Percentiles rank a stretch among this genome's conserved stretches.
phyloP scores from a whole-genome alignment of 768 basidiomycete species.

The Russula dissimulans region DNA sequence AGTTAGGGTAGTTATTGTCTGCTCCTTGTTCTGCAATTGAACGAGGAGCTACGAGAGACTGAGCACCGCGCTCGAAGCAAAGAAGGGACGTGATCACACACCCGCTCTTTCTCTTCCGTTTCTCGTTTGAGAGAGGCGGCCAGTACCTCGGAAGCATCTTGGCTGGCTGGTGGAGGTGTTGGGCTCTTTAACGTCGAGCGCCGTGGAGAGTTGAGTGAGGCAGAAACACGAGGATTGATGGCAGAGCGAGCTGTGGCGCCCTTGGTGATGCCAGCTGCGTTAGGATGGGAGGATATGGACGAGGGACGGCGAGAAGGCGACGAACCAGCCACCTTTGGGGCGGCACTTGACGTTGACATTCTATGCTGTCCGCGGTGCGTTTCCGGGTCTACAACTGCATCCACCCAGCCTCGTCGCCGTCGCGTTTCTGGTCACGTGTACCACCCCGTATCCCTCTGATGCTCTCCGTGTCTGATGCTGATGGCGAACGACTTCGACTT shows the following conservation, averaged over 20 bases:
- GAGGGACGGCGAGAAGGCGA: constrained; percentile 37
- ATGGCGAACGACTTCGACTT: background rate
- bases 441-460: no score
- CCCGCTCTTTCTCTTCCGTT: constrained; percentile 76
- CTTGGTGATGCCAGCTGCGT: constrained; percentile 37
- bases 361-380: background rate
- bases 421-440: constrained; percentile 4
- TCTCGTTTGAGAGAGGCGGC: constrained; percentile 61
- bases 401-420: background rate
- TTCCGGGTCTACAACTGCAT: no score
- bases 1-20: constrained; percentile 49
- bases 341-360: constrained; percentile 23
- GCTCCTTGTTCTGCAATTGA: constrained; percentile 71
- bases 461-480: no score
- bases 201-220: constrained; percentile 42
- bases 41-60: constrained; percentile 49
- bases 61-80: constrained; percentile 5
- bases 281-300: constrained; percentile 27
- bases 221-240: constrained; percentile 44
- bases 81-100: constrained; percentile 26
- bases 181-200: constrained; percentile 41
- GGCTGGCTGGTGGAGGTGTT: constrained; percentile 31
- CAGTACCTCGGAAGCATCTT: constrained; percentile 48
- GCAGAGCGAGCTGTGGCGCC: constrained; percentile 60
- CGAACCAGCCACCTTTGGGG: constrained; percentile 30